These are phyloP conservation scores for Diaporthe citriasiana DNA, from an alignment of 2,329 filamentous ascomycete genomes.

Conservation along the genomic window DNA sequence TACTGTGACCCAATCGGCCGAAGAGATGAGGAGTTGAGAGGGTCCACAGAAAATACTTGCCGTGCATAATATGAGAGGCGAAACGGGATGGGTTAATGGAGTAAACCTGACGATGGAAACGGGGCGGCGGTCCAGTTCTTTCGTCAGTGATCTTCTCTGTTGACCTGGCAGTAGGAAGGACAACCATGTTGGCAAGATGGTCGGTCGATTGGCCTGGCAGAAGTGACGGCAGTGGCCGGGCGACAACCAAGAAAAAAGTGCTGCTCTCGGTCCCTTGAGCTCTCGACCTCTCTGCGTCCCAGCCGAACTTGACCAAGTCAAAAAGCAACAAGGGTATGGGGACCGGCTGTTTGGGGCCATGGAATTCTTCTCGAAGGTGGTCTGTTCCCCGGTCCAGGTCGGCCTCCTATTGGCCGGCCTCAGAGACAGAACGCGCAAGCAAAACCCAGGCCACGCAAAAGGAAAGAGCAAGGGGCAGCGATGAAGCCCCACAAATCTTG, in stretches of 20 bases:
- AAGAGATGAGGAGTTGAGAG: neutral
- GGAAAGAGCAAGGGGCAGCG: neutral
- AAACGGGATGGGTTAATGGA: conserved; percentile 8
- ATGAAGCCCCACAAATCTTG: conserved; percentile 23
- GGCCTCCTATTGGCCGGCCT: conserved; percentile 3
- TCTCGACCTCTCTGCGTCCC: neutral
- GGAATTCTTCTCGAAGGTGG: conserved; percentile 37
- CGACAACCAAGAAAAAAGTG: conserved; percentile 2
- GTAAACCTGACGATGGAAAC: neutral
- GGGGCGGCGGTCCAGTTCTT: conserved; percentile 23
- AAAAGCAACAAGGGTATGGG: neutral
- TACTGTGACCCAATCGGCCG: conserved; percentile 3
- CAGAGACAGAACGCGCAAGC: neutral
- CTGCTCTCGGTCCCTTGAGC: neutral
- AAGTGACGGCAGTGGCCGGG: neutral
- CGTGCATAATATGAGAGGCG: neutral
- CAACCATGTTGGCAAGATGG: neutral
- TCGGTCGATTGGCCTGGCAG: neutral
- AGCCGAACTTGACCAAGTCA: neutral
- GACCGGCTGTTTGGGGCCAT: conserved; percentile 26
- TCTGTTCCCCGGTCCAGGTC: neutral
- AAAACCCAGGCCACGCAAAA: neutral
- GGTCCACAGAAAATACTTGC: neutral
- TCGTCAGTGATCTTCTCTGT: conserved; percentile 28
- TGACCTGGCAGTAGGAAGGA: conserved; percentile 12